These are phyloP conservation scores for Metarhizium guizhouense DNA, from an alignment of 2,329 filamentous ascomycete species.

Conservation along the genomic window DNA sequence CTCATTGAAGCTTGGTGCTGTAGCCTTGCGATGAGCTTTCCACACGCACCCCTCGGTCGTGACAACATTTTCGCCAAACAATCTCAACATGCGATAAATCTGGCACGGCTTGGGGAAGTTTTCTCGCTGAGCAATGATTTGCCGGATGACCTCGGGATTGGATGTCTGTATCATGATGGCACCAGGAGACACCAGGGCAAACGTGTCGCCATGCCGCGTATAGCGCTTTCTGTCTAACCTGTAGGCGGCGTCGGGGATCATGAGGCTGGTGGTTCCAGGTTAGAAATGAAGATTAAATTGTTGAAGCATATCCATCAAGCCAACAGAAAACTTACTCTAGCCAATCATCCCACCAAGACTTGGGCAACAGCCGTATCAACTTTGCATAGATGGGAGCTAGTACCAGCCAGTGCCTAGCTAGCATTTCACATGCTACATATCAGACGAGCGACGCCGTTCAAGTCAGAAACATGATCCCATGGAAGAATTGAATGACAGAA, in stretches of 20 bases:
- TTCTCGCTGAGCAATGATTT: conserved; percentile 57
- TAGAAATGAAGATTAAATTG: background rate
- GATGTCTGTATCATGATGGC: conserved; percentile 45
- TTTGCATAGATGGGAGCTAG: conserved; percentile 45
- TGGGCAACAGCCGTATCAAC: conserved; percentile 45
- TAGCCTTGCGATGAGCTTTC: conserved; percentile 65
- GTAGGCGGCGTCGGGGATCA: conserved; percentile 54
- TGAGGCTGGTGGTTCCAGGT: conserved; percentile 28
- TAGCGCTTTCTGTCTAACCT: conserved; percentile 48
- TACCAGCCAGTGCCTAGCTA: conserved; percentile 18
- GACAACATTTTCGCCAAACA: conserved; percentile 63
- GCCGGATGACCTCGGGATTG: conserved; percentile 55
- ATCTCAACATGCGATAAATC: conserved; percentile 25
- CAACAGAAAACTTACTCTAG: conserved; percentile 36
- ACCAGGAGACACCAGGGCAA: conserved; percentile 54
- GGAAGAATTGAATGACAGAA: background rate
- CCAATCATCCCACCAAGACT: conserved; percentile 46
- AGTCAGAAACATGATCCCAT: background rate
- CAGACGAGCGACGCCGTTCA: background rate
- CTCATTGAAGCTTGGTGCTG: conserved; percentile 66
- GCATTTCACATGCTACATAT: conserved; percentile 2
- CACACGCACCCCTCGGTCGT: conserved; percentile 60
- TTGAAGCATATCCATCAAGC: background rate
- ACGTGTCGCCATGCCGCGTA: conserved; percentile 50
- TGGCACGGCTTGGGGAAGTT: conserved; percentile 49